phyloP scores from a whole-genome alignment of 805 yeast genomes.

The Lipomyces orientalis region DNA sequence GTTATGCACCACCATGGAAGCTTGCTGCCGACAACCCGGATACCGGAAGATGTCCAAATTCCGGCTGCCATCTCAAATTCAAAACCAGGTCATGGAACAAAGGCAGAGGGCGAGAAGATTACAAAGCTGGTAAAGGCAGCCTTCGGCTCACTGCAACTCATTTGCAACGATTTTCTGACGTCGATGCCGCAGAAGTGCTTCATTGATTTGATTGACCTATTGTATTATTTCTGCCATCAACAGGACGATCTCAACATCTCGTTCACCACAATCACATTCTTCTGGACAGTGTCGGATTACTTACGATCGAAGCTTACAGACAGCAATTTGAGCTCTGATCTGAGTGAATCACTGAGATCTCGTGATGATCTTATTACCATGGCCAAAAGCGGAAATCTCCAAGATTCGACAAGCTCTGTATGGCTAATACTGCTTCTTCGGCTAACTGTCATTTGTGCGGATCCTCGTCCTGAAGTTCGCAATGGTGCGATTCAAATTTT shows the following conservation, averaged over 20 bases:
- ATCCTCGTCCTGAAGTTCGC: constrained; percentile 76
- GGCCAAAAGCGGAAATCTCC: constrained; percentile 22
- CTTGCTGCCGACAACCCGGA: constrained; percentile 24
- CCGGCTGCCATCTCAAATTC: neutral
- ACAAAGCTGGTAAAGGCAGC: constrained; percentile 52
- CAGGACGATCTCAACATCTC: constrained; percentile 79
- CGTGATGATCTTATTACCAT: constrained; percentile 21
- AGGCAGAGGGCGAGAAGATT: constrained; percentile 27
- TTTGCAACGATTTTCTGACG: constrained; percentile 83
- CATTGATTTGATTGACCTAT: constrained; percentile 68
- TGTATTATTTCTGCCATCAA: constrained; percentile 75
- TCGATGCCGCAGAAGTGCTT: constrained; percentile 71
- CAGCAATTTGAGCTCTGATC: constrained; percentile 26
- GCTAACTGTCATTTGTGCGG: constrained; percentile 67
- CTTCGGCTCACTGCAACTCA: constrained; percentile 80
- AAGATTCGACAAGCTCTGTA: constrained; percentile 43
- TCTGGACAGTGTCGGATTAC: constrained; percentile 89
- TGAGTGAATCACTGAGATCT: constrained; percentile 28
- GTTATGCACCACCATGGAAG: constrained; percentile 33
- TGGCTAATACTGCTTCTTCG: constrained; percentile 70
- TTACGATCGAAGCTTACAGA: constrained; percentile 47
- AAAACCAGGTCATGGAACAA: neutral
- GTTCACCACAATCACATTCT: constrained; percentile 87
- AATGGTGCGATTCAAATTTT: constrained; percentile 91
- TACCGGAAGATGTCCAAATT: constrained; percentile 20